phyloP scores from a whole-genome alignment of 2,329 filamentous ascomycete genomes.

The Colletotrichum sp. region DNA sequence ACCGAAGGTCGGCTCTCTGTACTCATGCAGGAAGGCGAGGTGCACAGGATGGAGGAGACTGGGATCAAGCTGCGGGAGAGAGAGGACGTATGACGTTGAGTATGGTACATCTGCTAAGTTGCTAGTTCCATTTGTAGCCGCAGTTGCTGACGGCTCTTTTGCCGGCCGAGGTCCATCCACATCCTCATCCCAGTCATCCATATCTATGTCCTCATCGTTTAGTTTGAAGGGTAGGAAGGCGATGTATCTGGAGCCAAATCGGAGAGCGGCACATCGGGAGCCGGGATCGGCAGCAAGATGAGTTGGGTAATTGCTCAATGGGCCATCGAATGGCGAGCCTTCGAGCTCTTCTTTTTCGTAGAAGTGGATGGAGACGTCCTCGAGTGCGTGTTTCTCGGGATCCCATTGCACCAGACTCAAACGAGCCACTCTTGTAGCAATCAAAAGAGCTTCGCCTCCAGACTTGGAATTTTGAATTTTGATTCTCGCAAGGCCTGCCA shows the following conservation, averaged over 20 bases:
- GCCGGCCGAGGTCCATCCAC: conserved; percentile 71
- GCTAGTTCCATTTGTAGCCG: conserved; percentile 39
- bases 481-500: conserved; percentile 82
- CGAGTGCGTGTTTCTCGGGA: conserved; percentile 76
- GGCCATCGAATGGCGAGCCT: conserved; percentile 80
- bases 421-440: conserved; percentile 91
- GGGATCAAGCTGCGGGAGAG: conserved; percentile 87
- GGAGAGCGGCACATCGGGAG: conserved; percentile 91
- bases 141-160: conserved; percentile 41
- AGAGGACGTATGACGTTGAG: conserved; percentile 89
- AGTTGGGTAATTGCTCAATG: conserved; percentile 77
- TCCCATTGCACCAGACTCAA: conserved; percentile 96
- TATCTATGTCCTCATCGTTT: conserved; percentile 83
- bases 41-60: conserved; percentile 87
- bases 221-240: conserved; percentile 95
- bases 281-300: conserved; percentile 88
- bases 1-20: conserved; percentile 96
- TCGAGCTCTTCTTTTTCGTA: conserved; percentile 94
- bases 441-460: conserved; percentile 81
- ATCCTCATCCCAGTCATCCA: conserved; percentile 89
- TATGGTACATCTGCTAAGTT: conserved; percentile 70
- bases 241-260: conserved; percentile 86
- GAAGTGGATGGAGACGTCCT: conserved; percentile 94
- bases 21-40: conserved; percentile 93
- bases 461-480: conserved; percentile 75